Percentiles rank a stretch among this genome's conserved stretches.
These are phyloP conservation scores for Leccinum broughii DNA, from an alignment of 768 basidiomycete genomes.

Conservation along the genomic window DNA sequence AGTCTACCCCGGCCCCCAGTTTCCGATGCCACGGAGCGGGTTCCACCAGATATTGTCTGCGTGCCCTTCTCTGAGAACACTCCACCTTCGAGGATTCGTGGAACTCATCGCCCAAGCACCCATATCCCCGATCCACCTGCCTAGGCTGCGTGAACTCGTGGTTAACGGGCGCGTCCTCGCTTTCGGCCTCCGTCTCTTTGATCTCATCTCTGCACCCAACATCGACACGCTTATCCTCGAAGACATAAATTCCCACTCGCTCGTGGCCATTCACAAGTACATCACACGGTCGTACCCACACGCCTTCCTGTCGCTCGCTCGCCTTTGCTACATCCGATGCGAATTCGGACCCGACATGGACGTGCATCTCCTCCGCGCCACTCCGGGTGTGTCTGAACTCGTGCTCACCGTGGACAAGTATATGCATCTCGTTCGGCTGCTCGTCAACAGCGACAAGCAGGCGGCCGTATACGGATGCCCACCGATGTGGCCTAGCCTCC, in stretches of 20 bases:
- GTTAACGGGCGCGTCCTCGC: slow-evolving; percentile 32
- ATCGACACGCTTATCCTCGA: slow-evolving; percentile 34
- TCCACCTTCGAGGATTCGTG: slow-evolving; percentile 25
- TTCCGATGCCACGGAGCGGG: slow-evolving; percentile 27
- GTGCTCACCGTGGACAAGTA: slow-evolving; percentile 32
- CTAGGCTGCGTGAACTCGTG: slow-evolving; percentile 30
- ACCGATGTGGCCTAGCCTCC: slow-evolving; percentile 32
- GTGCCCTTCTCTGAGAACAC: slow-evolving; percentile 24
- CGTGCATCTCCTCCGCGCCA: slow-evolving; percentile 31
- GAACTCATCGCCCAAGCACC: slow-evolving; percentile 26
- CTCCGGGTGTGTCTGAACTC: slow-evolving; percentile 34
- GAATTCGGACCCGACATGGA: slow-evolving; percentile 35
- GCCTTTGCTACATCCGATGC: slow-evolving; percentile 31
- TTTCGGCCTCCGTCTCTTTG: slow-evolving; percentile 33
- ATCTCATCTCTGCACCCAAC: slow-evolving; percentile 33
- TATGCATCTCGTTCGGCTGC: slow-evolving; percentile 32
- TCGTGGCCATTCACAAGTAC: slow-evolving; percentile 30
- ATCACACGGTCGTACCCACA: slow-evolving; percentile 28
- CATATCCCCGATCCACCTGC: slow-evolving; percentile 24
- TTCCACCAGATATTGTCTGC: slow-evolving; percentile 22
- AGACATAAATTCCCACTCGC: slow-evolving; percentile 29
- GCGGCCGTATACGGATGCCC: slow-evolving; percentile 28
- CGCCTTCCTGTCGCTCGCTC: slow-evolving; percentile 30
- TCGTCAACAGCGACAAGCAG: slow-evolving; percentile 37
- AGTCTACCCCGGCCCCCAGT: slow-evolving; percentile 34